phyloP scores from a whole-genome alignment of 2,329 filamentous ascomycete genomes.

The Fusarium graminum region DNA sequence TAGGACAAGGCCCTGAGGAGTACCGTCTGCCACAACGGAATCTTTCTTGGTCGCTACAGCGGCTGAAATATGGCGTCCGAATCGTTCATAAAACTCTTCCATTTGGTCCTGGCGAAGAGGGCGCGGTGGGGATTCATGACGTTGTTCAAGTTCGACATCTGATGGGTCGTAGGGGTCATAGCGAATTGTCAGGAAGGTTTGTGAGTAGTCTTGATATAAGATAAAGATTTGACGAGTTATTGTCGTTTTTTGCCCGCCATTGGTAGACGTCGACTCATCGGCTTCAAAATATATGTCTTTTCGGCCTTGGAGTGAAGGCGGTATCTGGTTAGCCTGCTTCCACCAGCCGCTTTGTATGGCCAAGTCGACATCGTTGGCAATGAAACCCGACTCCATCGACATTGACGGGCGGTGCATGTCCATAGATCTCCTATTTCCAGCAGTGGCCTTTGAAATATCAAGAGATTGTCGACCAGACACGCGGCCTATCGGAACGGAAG shows the following conservation, averaged over 20 bases:
- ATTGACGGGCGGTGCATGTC: conserved; percentile 80
- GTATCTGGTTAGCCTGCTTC: conserved; percentile 82
- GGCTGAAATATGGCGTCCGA: conserved; percentile 82
- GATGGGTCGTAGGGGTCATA: conserved; percentile 81
- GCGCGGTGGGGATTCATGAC: conserved; percentile 85
- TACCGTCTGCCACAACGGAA: conserved; percentile 85
- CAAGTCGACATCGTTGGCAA: conserved; percentile 89
- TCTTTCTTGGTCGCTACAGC: conserved; percentile 80
- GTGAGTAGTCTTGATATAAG: conserved; percentile 96
- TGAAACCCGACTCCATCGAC: conserved; percentile 82
- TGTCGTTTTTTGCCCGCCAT: conserved; percentile 76
- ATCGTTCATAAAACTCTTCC: conserved; percentile 84
- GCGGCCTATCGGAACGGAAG: conserved; percentile 50
- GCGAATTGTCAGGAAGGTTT: conserved; percentile 85
- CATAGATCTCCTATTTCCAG: conserved; percentile 71
- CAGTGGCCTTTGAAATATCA: conserved; percentile 56
- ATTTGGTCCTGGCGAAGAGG: conserved; percentile 91
- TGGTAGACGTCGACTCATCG: conserved; percentile 79
- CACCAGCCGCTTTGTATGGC: conserved; percentile 84
- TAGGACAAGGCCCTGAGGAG: conserved; percentile 79
- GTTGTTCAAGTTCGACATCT: conserved; percentile 83
- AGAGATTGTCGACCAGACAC: conserved; percentile 51
- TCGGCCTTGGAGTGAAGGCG: conserved; percentile 84
- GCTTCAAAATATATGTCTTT: conserved; percentile 86
- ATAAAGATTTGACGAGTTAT: conserved; percentile 86